Evolutionary conservation across 352 stramenopile species (phyloP).

Genomic region (Pythium folliculosum): DNA sequence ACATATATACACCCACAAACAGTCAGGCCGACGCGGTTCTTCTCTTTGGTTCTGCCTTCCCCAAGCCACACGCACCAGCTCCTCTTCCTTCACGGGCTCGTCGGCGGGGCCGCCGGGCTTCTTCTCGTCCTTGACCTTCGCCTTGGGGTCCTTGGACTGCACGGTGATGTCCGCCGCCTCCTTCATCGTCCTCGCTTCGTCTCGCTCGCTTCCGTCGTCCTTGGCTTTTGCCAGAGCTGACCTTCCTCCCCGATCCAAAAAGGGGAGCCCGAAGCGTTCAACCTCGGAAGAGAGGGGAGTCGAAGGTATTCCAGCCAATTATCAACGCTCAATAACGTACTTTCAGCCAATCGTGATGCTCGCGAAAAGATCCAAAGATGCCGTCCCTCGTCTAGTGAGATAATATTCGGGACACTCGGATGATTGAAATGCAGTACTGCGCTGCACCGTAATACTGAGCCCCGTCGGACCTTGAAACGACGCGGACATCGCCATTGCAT

Average conservation of each 20-base stretch:
- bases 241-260: constrained; percentile 23
- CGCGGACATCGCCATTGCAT: background rate
- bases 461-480: constrained; percentile 10
- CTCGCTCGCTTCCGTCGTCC: constrained; percentile 18
- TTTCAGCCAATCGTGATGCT: constrained; percentile 26
- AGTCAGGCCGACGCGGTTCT: background rate
- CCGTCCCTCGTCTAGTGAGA: constrained; percentile 5
- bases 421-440: constrained; percentile 5
- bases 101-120: constrained; percentile 34
- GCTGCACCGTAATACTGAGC: constrained; percentile 7
- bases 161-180: constrained; percentile 63
- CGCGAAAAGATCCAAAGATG: constrained; percentile 24
- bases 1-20: background rate
- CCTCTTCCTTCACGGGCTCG: constrained; percentile 47
- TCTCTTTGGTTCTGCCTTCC: background rate
- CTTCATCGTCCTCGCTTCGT: constrained; percentile 55
- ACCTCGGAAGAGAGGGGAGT: constrained; percentile 1
- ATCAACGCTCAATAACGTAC: background rate
- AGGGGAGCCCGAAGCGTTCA: constrained; percentile 12
- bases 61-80: constrained; percentile 51
- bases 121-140: constrained; percentile 35
- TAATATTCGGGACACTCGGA: constrained; percentile 6
- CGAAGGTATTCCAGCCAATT: constrained; percentile 14
- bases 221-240: constrained; percentile 15
- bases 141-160: constrained; percentile 57